Evolutionary conservation across 2,329 filamentous ascomycete species (phyloP).

Genomic region (Knufia petricola): DNA sequence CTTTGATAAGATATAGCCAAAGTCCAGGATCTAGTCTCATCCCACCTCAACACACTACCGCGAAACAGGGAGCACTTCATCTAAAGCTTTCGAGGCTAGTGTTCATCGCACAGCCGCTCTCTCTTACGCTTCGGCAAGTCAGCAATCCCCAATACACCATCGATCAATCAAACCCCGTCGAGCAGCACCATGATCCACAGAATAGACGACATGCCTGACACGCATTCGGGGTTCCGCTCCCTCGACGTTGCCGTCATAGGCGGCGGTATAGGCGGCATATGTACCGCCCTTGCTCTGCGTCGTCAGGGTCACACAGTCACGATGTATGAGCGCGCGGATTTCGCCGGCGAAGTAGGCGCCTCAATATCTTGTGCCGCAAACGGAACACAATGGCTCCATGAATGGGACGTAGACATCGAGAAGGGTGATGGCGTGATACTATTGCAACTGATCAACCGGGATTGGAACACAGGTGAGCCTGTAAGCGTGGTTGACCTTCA

Average conservation of each 20-base stretch:
- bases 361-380: constrained; percentile 61
- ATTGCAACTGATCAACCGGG: constrained; percentile 56
- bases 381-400: constrained; percentile 58
- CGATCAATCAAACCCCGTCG: too few relatives aligned
- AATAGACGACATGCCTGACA: too few relatives aligned
- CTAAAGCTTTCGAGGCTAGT: background rate
- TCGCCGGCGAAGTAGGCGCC: constrained; percentile 57
- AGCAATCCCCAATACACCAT: background rate
- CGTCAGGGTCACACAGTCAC: constrained; percentile 47
- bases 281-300: constrained; percentile 42
- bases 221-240: constrained; percentile 31
- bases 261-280: constrained; percentile 46
- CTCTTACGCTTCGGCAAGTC: background rate
- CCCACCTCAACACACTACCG: background rate
- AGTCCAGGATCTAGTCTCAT: too few relatives aligned
- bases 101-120: background rate
- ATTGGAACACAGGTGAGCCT: constrained; percentile 60
- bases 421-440: constrained; percentile 58
- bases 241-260: constrained; percentile 42
- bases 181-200: too few relatives aligned
- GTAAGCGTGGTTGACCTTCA: constrained; percentile 54
- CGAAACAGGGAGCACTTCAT: background rate
- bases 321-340: constrained; percentile 58
- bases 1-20: too few relatives aligned
- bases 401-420: constrained; percentile 56